Evolutionary conservation across 2,329 filamentous ascomycete genomes (phyloP).

Genomic region (Trichoderma aggressivum): DNA sequence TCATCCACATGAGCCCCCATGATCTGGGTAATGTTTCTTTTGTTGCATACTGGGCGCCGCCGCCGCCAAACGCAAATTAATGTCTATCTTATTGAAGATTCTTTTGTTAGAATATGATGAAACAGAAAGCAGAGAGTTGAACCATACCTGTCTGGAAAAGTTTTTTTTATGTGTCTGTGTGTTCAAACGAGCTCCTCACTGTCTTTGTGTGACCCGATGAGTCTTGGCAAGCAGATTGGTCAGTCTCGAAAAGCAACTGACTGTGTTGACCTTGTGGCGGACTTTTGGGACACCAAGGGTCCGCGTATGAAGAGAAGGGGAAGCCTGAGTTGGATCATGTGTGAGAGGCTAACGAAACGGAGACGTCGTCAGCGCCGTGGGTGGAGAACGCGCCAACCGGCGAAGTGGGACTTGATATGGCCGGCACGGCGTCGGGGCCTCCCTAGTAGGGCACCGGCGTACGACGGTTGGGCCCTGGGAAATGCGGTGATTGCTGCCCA

Average conservation of each 20-base stretch:
- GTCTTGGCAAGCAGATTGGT: neutral
- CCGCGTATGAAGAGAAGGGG: neutral
- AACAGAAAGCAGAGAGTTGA: neutral
- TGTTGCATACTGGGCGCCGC: constrained; percentile 1
- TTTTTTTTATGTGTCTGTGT: neutral
- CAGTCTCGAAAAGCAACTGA: neutral
- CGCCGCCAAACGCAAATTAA: constrained; percentile 7
- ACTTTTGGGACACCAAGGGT: neutral
- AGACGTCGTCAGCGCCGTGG: constrained; percentile 13
- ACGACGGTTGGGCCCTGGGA: neutral
- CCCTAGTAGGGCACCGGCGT: constrained; percentile 5
- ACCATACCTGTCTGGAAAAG: neutral
- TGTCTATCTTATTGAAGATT: neutral
- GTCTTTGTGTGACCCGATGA: neutral
- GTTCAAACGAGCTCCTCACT: neutral
- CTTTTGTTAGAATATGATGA: neutral
- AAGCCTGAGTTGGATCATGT: neutral
- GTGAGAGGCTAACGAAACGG: constrained; percentile 1
- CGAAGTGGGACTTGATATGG: constrained; percentile 17
- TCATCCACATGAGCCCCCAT: constrained; percentile 21
- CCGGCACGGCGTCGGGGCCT: constrained; percentile 6
- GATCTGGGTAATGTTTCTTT: constrained; percentile 17
- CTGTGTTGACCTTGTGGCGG: neutral
- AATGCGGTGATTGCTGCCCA: constrained; percentile 3
- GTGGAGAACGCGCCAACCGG: constrained; percentile 6